These are phyloP conservation scores for Cystofilobasidium ferigula DNA, from an alignment of 768 basidiomycete species.

Conservation along the genomic window DNA sequence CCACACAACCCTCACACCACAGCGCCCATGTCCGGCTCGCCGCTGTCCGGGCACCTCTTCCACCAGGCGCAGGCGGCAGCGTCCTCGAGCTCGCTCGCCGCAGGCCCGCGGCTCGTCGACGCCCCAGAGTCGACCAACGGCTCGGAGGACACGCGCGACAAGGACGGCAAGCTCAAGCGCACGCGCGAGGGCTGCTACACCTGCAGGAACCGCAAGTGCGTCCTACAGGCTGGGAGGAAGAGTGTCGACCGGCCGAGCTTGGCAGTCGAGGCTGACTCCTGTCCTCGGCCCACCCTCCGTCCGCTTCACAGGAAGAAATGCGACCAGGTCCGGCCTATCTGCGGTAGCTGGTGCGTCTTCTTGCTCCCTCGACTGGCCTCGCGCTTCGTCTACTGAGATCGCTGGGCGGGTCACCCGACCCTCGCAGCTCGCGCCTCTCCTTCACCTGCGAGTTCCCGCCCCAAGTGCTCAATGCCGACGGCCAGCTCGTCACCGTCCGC, in stretches of 20 bases:
- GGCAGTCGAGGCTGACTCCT: neutral
- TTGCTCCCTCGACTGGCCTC: neutral
- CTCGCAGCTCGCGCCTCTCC: constrained; percentile 1
- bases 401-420: neutral
- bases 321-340: constrained; percentile 14
- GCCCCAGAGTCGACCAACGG: neutral
- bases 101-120: neutral
- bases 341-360: constrained; percentile 20
- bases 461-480: constrained; percentile 14
- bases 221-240: neutral
- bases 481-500: constrained; percentile 18
- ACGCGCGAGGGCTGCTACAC: constrained; percentile 3
- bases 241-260: neutral
- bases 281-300: neutral
- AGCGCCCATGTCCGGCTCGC: neutral
- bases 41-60: neutral
- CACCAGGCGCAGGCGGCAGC: neutral
- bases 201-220: constrained; percentile 1
- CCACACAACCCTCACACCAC: too few relatives aligned
- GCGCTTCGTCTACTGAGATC: too few relatives aligned
- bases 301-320: constrained; percentile 13
- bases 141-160: constrained; percentile 1
- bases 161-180: constrained; percentile 1
- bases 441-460: constrained; percentile 22
- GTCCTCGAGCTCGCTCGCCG: neutral